phyloP scores from a whole-genome alignment of 345 rosid species.

The Trapa bicornis region DNA sequence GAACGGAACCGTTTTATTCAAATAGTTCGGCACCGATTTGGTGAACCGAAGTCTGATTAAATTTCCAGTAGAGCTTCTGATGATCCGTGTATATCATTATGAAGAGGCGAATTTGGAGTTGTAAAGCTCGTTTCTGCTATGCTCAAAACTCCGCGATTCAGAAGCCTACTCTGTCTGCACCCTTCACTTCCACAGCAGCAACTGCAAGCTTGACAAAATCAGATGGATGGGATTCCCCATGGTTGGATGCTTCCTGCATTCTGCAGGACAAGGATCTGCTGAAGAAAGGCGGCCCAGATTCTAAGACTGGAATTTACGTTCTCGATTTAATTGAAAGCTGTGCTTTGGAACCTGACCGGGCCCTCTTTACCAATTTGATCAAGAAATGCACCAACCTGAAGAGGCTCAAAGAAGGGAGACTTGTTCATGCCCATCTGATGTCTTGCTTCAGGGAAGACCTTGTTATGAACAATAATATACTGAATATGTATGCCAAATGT shows the following conservation, averaged over 20 bases:
- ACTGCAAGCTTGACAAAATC: conserved; percentile 4
- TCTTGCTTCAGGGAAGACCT: conserved; percentile 27
- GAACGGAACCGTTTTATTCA: too few relatives aligned
- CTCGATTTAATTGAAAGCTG: conserved; percentile 22
- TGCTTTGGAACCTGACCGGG: conserved; percentile 19
- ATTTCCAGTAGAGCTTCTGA: neutral
- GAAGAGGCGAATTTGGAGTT: neutral
- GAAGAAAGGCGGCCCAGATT: conserved; percentile 13
- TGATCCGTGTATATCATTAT: neutral
- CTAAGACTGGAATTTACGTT: conserved; percentile 26
- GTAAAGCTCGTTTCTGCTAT: neutral
- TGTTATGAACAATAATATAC: conserved; percentile 27
- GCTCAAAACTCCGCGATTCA: neutral
- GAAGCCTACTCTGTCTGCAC: neutral
- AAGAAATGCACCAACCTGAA: conserved; percentile 34
- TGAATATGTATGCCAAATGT: conserved; percentile 38
- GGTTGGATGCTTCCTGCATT: neutral
- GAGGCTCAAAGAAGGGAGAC: conserved; percentile 21
- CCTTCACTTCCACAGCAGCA: conserved; percentile 4
- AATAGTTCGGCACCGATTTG: too few relatives aligned
- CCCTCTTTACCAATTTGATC: conserved; percentile 25
- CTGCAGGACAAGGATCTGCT: conserved; percentile 20
- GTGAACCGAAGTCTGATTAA: too few relatives aligned
- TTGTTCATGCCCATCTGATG: conserved; percentile 28
- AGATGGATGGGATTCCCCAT: neutral